Base-by-base conservation (phyloP, 2,329 filamentous ascomycete species). In the Tricladium varicosporioides region DNA sequence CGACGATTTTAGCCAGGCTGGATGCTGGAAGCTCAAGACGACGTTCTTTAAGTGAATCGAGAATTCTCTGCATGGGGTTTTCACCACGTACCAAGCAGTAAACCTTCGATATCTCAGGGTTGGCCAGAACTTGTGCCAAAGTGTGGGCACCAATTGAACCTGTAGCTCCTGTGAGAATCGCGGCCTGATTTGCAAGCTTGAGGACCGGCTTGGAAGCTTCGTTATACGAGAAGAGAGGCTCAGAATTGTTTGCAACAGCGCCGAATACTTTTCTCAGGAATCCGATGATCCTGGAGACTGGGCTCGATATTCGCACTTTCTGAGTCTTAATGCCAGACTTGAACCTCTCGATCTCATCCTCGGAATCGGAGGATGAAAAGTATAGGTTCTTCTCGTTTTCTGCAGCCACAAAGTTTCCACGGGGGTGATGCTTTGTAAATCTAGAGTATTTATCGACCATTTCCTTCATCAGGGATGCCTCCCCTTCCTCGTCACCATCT, bases 141-240 rank as follows among this genome's bases (percentile, higher is more conserved):
- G 86, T 71, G 63, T 86, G 83, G 0, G 81, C 75, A 1, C 86
- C 86, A 0, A 88, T 73, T 1, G 84, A 53, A 16, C 51, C 51
- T 2, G 51, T 53, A 19, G 51, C 32, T 0, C 86, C 86, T 0
- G 85, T 88, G 4, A 88, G 50, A 36, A 47, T 49, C 10, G 31
- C 40, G 5, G 50, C 13, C 50, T 43, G 31, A 15, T 31, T 14
- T 13, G 7, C 19, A 49, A 40, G 11, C n/a, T 11, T 51, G 15
- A 8, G 19, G 19, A 8, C 5, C 13, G 15, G n/a, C 33, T 8
- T 13, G 5, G 8, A 15, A 51, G n/a, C 8, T 15, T 15, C 15
- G 8, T 51, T 19, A 16, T 15, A 9, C 9, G 7, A 22, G 3
- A 15, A 27, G 22, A 27, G 22, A 27, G 22, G 7, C 22, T 27